phyloP scores from a whole-genome alignment of 495 filamentous ascomycete species.

The Penicillium pancosmium region DNA sequence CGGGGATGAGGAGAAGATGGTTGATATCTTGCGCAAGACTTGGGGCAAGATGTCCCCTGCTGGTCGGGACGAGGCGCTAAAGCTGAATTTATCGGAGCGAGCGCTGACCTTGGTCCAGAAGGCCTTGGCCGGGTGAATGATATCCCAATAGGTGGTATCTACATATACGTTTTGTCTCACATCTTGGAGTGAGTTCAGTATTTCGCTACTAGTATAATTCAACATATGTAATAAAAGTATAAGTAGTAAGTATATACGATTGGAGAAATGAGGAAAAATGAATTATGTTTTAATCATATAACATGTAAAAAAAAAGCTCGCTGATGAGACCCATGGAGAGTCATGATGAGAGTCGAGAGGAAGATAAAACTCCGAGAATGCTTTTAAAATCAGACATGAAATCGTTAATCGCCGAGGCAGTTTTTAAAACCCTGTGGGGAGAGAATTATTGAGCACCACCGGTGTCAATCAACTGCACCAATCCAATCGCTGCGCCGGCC shows the following conservation, averaged over 20 bases:
- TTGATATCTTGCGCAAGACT: slow-evolving; percentile 75
- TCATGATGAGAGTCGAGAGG: slow-evolving; percentile 6
- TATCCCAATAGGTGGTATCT: not conserved
- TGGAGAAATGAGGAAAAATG: not conserved
- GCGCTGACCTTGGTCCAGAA: slow-evolving; percentile 61
- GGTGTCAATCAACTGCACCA: slow-evolving; percentile 52
- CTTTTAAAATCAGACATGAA: slow-evolving; percentile 9
- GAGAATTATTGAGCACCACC: slow-evolving; percentile 18
- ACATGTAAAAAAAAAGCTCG: slow-evolving; percentile 6
- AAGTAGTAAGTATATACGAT: not conserved
- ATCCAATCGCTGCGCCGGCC: slow-evolving; percentile 64
- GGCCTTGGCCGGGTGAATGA: slow-evolving; percentile 54
- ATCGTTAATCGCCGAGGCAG: not conserved
- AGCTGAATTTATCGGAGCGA: slow-evolving; percentile 63
- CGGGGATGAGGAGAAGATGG: slow-evolving; percentile 71
- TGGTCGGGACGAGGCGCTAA: slow-evolving; percentile 68
- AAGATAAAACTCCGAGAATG: not conserved
- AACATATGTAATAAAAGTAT: not conserved
- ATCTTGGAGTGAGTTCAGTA: too few species aligned
- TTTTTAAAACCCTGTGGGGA: not conserved
- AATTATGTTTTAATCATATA: not conserved
- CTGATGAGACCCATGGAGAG: slow-evolving; percentile 8
- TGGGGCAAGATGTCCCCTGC: slow-evolving; percentile 78
- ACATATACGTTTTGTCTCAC: too few species aligned
- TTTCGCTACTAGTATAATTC: too few species aligned